These are phyloP conservation scores for Clathrospora elynae DNA, from an alignment of 2,329 filamentous ascomycete genomes.

Conservation along the genomic window DNA sequence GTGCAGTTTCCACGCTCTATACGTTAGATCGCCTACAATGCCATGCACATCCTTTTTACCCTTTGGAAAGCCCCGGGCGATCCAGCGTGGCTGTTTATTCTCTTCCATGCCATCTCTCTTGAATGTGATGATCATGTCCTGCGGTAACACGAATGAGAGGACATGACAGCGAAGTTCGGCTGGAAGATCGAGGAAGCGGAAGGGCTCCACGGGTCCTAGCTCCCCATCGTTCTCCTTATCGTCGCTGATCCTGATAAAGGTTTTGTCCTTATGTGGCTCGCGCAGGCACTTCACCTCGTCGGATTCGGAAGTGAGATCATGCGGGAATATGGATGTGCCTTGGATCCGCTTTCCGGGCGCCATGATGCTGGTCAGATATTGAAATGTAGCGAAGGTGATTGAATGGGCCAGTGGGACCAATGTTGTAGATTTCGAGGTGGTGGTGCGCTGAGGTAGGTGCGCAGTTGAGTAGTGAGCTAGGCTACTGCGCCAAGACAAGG, in stretches of 20 bases:
- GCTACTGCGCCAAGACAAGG: constrained; percentile 6
- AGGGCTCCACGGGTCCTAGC: constrained; percentile 3
- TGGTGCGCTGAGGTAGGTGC: neutral
- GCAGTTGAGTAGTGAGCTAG: neutral
- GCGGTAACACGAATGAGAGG: constrained; percentile 19
- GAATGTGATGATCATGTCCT: constrained; percentile 7
- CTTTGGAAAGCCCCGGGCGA: neutral
- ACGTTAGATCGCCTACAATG: neutral
- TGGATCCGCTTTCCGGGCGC: too few species aligned
- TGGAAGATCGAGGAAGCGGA: constrained; percentile 22
- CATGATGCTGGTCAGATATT: too few species aligned
- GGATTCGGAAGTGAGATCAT: neutral
- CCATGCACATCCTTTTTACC: neutral
- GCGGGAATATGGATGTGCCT: too few species aligned
- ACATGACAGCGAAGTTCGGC: constrained; percentile 23
- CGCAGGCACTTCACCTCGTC: constrained; percentile 3
- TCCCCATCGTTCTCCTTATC: neutral
- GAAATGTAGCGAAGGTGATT: too few species aligned
- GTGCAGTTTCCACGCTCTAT: neutral
- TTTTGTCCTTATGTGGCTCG: constrained; percentile 5
- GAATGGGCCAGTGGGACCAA: too few species aligned
- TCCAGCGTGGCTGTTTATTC: neutral
- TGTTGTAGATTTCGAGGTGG: neutral
- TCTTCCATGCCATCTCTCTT: neutral
- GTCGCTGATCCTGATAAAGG: neutral